Percentiles rank a stretch among this genome's conserved stretches.
Conservation (phyloP, 106 monocot genomes). For the Vanilla planifolia region DNA sequence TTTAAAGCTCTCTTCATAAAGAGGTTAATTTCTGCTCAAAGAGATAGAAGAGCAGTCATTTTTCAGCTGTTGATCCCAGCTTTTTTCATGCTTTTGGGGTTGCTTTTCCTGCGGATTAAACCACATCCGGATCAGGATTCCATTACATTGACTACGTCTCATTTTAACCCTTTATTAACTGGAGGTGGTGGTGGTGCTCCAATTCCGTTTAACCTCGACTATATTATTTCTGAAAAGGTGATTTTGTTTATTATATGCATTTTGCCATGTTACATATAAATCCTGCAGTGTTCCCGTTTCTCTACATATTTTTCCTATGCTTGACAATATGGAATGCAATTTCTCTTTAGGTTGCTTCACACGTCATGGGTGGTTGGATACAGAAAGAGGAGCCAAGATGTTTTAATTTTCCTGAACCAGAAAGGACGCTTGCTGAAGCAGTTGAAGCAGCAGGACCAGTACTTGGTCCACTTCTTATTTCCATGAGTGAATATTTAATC, state of each 20-base stretch:
- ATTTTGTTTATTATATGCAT: background rate
- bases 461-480: constrained; percentile 60
- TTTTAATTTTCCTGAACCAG: constrained; percentile 67
- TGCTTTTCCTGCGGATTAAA: constrained; percentile 66
- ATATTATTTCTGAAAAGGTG: constrained; percentile 57
- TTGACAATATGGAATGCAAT: background rate
- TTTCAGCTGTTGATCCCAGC: constrained; percentile 84
- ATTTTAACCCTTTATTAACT: constrained; percentile 75
- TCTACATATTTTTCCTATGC: constrained; percentile 1
- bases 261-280: constrained; percentile 1
- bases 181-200: constrained; percentile 91
- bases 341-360: constrained; percentile 50
- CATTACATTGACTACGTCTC: constrained; percentile 61
- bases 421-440: constrained; percentile 63
- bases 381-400: constrained; percentile 56
- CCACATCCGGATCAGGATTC: constrained; percentile 87
- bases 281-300: background rate
- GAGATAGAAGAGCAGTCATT: constrained; percentile 73
- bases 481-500: constrained; percentile 90
- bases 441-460: constrained; percentile 61
- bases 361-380: constrained; percentile 81
- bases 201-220: constrained; percentile 77
- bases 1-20: constrained; percentile 72
- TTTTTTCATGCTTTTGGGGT: constrained; percentile 64
- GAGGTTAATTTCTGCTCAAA: constrained; percentile 60